These are phyloP conservation scores for Solanum dulcamara DNA, from an alignment of 257 asterid species.

Conservation along the genomic window DNA sequence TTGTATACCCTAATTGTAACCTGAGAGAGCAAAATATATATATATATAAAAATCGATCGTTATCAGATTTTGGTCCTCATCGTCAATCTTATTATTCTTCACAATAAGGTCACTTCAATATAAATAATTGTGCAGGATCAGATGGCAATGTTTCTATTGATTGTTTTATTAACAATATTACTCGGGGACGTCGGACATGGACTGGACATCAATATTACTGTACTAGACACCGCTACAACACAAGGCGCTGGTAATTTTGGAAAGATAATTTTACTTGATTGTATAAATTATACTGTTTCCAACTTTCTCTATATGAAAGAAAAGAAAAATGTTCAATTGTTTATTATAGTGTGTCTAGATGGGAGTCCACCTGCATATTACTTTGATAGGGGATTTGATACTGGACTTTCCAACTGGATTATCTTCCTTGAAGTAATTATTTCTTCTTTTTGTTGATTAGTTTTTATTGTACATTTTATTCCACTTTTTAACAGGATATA, in stretches of 20 bases:
- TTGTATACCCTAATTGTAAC: no score
- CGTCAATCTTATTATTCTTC: no score
- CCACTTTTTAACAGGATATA: not conserved
- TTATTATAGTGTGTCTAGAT: not conserved
- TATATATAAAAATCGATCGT: no score
- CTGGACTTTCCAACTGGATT: not conserved
- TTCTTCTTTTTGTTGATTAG: not conserved
- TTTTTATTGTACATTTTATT: not conserved
- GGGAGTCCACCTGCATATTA: not conserved
- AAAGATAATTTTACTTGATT: not conserved
- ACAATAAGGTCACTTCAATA: no score
- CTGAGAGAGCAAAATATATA: no score
- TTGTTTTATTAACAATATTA: no score
- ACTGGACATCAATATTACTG: not conserved
- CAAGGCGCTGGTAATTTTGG: not conserved
- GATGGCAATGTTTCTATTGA: not conserved
- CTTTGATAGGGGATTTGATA: not conserved
- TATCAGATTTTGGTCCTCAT: no score
- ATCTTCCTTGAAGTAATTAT: not conserved
- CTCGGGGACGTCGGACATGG: not conserved
- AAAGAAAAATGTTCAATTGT: not conserved
- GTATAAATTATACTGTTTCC: not conserved
- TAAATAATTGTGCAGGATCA: not conserved
- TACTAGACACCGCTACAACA: not conserved
- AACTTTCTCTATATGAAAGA: not conserved